phyloP scores from a whole-genome alignment of 495 filamentous ascomycete genomes.

The Penicillium steckii region DNA sequence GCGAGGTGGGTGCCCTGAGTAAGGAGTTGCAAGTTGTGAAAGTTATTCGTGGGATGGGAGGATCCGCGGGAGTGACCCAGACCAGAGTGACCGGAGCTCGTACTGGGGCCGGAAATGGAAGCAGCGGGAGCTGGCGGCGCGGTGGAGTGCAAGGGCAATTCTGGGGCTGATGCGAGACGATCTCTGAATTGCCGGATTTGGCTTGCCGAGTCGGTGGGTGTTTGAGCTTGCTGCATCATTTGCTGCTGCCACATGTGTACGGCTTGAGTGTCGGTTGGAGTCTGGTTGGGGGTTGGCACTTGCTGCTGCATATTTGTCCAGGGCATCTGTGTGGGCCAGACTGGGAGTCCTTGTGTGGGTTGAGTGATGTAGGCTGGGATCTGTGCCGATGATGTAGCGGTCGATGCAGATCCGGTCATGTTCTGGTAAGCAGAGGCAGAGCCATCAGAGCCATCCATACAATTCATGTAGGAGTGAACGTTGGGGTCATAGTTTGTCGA shows the following conservation, averaged over 20 bases:
- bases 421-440: conserved; percentile 6
- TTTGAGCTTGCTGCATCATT: conserved; percentile 29
- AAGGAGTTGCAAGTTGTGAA: conserved; percentile 25
- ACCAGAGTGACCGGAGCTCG: conserved; percentile 4
- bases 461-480: conserved; percentile 28
- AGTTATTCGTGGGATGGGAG: conserved; percentile 24
- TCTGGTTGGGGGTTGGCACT: conserved; percentile 19
- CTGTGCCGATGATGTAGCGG: conserved; percentile 18
- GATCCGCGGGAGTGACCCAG: conserved; percentile 26
- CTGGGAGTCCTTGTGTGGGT: conserved; percentile 2
- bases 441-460: conserved; percentile 14
- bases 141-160: conserved; percentile 26
- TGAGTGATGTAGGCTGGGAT: conserved; percentile 32
- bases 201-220: conserved; percentile 17
- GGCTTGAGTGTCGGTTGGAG: conserved; percentile 21
- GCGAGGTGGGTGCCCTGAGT: conserved; percentile 25
- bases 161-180: conserved; percentile 39
- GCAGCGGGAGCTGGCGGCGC: conserved; percentile 11
- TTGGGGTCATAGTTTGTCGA: conserved; percentile 22
- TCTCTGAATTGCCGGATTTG: conserved; percentile 39
- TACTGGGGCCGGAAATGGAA: conserved; percentile 21
- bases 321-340: conserved; percentile 15
- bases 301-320: conserved; percentile 32
- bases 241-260: conserved; percentile 35
- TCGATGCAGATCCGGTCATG: conserved; percentile 13